phyloP scores from a whole-genome alignment of 805 yeast genomes.

The Vanderwaltozyma tropicalis region DNA sequence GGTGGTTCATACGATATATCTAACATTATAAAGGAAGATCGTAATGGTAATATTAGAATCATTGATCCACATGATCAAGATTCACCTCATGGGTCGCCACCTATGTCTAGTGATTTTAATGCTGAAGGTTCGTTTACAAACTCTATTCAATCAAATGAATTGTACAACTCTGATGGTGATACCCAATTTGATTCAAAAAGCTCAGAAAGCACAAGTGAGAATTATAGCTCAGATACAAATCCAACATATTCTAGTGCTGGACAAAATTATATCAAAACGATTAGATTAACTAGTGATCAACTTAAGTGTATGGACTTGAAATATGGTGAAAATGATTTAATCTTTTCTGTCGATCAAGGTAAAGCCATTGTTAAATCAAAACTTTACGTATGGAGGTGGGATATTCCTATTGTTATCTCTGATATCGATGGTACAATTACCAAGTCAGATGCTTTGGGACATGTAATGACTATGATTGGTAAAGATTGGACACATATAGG shows the following conservation, averaged over 20 bases:
- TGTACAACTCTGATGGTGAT: constrained; percentile 1
- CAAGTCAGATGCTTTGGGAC: constrained; percentile 95
- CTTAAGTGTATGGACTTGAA: constrained; percentile 60
- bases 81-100: constrained; percentile 19
- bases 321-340: constrained; percentile 68
- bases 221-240: neutral
- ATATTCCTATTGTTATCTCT: constrained; percentile 85
- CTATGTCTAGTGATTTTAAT: constrained; percentile 3
- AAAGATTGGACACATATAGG: constrained; percentile 98
- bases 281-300: constrained; percentile 86
- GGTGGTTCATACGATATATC: constrained; percentile 40
- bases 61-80: constrained; percentile 26
- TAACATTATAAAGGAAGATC: constrained; percentile 44
- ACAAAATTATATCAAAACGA: constrained; percentile 60
- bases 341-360: constrained; percentile 75
- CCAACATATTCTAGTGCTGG: neutral
- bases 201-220: neutral
- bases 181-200: neutral
- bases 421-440: constrained; percentile 98
- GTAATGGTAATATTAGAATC: constrained; percentile 58
- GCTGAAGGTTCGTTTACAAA: constrained; percentile 1
- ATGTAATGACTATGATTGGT: constrained; percentile 85
- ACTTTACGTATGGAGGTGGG: constrained; percentile 72
- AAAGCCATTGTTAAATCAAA: constrained; percentile 65
- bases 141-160: neutral